Evolutionary conservation across 31 red algal genomes (phyloP), one percentile per base, ranked within the genome.

Genomic region (Asparagopsis taxiformis): DNA sequence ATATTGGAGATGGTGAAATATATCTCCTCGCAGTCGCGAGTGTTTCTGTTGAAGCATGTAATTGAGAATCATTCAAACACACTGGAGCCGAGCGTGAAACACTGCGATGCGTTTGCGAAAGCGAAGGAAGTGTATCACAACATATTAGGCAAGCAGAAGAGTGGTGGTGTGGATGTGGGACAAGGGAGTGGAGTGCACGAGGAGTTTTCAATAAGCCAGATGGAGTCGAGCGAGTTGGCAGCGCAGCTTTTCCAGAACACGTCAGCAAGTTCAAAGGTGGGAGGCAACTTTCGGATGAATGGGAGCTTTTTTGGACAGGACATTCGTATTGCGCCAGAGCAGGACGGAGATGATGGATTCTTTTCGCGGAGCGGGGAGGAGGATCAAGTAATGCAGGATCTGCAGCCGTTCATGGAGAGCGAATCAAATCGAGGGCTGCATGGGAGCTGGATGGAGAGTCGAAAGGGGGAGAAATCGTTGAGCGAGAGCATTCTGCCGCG

Each of bases 1-100:
- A 70, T 88, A 46, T 56, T 88, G 67, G 73, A 88, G 49, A 46
- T 88, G 29, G 54, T 88, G 15, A 68, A 49, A 19, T 68, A 56
- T 38, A 52, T 75, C 19, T 48, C 58, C 24, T 31, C 26, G 31
- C 48, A 30, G 31, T 23, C 36, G 23, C 81, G 70, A 26, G 46
- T 46, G 60, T 21, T 50, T 32, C 50, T 85, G 30, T 59, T 85
- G 81, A 64, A 64, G 36, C 59, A 68, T 43, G 30, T 85, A 36
- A 48, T 85, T 49, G 59, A 74, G 51, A 51, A 59, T 26, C 55
- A 85, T 31, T 39, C 25, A 2, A 67, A 46, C 9, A 58, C 64
- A 31, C 46, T 85, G 70, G 69, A 72, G 35, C 34, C 19, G 25
- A 85, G 61, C 21, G 56, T 31, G 22, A 46, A 59, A 32, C 59